Evolutionary conservation across 2,329 filamentous ascomycete species (phyloP).

Genomic region (Onygena corvina): DNA sequence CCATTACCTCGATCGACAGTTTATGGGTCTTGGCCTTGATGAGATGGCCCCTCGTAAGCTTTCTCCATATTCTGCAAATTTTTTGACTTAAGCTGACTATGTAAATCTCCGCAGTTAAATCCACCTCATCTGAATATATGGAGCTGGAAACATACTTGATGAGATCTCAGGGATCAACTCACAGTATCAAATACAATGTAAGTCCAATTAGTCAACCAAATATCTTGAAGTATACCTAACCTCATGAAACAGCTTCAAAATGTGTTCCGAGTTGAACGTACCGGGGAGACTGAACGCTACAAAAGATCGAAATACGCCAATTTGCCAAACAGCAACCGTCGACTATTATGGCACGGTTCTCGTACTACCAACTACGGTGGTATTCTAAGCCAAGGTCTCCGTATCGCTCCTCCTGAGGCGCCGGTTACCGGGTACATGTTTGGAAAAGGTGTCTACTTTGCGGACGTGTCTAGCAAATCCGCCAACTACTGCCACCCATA

Average conservation of each 20-base stretch:
- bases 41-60: conserved; percentile 58
- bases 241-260: conserved; percentile 41
- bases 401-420: conserved; percentile 71
- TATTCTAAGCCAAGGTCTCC: conserved; percentile 74
- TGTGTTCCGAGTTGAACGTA: conserved; percentile 72
- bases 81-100: neutral
- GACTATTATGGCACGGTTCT: conserved; percentile 79
- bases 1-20: conserved; percentile 61
- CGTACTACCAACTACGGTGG: conserved; percentile 74
- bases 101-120: conserved; percentile 36
- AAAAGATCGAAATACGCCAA: conserved; percentile 43
- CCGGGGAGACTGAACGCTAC: conserved; percentile 61
- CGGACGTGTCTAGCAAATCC: conserved; percentile 73
- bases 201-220: neutral
- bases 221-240: conserved; percentile 12
- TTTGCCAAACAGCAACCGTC: conserved; percentile 49
- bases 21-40: conserved; percentile 55
- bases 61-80: neutral
- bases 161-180: conserved; percentile 55
- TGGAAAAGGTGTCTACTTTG: conserved; percentile 78
- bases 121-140: conserved; percentile 48
- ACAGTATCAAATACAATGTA: conserved; percentile 38
- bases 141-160: conserved; percentile 56
- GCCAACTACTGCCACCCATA: conserved; percentile 59
- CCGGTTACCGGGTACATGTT: conserved; percentile 78